phyloP scores from a whole-genome alignment of 139 green algal species.

The Microglena sp. region DNA sequence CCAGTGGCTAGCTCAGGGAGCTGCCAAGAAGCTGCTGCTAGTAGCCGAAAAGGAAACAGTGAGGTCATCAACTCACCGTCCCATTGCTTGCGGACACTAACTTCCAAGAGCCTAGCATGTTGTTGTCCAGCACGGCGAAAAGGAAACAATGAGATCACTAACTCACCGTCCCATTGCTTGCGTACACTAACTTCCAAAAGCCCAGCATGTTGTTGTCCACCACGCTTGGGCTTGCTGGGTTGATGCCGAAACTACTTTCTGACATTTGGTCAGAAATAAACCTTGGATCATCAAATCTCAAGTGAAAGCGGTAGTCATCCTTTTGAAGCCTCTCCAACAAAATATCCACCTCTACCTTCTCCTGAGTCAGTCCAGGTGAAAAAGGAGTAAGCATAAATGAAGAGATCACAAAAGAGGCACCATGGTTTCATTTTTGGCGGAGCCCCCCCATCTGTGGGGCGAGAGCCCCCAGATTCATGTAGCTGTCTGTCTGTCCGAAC shows the following conservation, averaged over 20 bases:
- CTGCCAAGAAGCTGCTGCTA: slow-evolving; percentile 3
- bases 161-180: slow-evolving; percentile 21
- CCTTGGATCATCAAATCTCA: too few relatives aligned
- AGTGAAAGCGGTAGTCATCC: background rate
- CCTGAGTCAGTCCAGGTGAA: background rate
- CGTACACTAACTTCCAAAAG: slow-evolving; percentile 22
- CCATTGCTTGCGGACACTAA: background rate
- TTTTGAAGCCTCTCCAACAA: slow-evolving; percentile 9
- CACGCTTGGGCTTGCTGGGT: background rate
- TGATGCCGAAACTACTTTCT: background rate
- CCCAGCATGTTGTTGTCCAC: slow-evolving; percentile 11
- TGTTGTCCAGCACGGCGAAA: background rate
- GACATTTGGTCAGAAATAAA: too few relatives aligned
- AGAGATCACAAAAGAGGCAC: background rate
- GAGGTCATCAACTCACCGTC: background rate
- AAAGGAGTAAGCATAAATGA: background rate
- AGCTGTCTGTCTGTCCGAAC: too few relatives aligned
- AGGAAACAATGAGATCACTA: too few relatives aligned
- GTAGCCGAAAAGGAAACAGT: background rate
- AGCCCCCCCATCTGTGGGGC: background rate
- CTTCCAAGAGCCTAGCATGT: slow-evolving; percentile 16
- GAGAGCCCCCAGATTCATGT: background rate
- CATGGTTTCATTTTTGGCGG: background rate
- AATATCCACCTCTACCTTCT: slow-evolving; percentile 12
- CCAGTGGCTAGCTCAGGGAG: background rate